phyloP scores from a whole-genome alignment of 1,139 yeast genomes.

The Saccharomyces hybrid region DNA sequence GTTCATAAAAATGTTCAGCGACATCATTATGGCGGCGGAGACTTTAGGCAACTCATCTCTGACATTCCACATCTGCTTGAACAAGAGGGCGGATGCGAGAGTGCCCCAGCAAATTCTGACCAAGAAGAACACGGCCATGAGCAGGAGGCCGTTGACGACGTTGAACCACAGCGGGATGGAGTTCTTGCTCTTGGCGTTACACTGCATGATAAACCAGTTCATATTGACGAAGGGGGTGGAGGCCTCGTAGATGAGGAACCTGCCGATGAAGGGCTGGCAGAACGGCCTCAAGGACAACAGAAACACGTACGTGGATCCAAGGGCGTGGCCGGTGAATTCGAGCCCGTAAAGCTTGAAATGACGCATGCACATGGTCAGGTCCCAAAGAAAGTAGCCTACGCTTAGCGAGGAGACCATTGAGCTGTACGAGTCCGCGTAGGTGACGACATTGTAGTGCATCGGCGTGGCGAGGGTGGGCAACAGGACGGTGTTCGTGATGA shows the following conservation, averaged over 20 bases:
- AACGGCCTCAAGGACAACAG: conserved; percentile 56
- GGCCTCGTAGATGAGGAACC: conserved; percentile 76
- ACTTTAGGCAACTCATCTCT: conserved; percentile 38
- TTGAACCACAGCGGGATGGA: conserved; percentile 47
- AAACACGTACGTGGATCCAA: conserved; percentile 48
- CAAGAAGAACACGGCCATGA: conserved; percentile 62
- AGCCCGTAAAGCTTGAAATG: conserved; percentile 63
- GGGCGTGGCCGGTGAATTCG: conserved; percentile 78
- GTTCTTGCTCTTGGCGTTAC: conserved; percentile 38
- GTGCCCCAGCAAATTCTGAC: conserved; percentile 88
- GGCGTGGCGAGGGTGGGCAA: conserved; percentile 25
- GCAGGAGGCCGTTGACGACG: conserved; percentile 62
- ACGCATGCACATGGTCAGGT: conserved; percentile 54
- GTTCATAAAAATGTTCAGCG: conserved; percentile 58
- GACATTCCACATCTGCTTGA: conserved; percentile 33
- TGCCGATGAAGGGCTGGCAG: conserved; percentile 75
- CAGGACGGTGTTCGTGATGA: conserved; percentile 48
- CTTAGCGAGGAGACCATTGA: conserved; percentile 68
- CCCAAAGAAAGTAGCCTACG: conserved; percentile 89
- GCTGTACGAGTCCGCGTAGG: conserved; percentile 62
- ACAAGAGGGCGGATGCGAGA: conserved; percentile 45
- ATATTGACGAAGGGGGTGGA: conserved; percentile 91
- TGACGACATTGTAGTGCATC: conserved; percentile 18
- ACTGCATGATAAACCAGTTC: conserved; percentile 81
- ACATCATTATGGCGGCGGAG: conserved; percentile 42